Evolutionary conservation across 108 stramenopile species (phyloP).

Genomic region (Bacterosira constricta): DNA sequence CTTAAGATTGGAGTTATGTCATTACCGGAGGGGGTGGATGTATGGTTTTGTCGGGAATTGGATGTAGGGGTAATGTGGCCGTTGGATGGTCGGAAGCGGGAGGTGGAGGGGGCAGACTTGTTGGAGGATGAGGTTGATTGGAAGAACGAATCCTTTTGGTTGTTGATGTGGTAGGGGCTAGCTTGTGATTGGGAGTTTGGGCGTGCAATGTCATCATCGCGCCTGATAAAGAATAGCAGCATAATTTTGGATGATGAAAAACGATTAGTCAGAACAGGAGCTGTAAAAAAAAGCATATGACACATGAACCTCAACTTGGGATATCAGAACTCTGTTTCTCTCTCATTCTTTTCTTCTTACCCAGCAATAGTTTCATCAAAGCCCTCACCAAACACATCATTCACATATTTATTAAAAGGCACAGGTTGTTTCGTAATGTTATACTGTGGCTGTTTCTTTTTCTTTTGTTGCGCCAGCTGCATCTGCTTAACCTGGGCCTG

Average conservation of each 20-base stretch:
- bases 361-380: constrained; percentile 32
- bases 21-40: constrained; percentile 24
- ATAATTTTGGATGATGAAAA: neutral
- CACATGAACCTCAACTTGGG: no score
- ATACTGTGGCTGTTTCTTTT: constrained; percentile 12
- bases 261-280: neutral
- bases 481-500: neutral
- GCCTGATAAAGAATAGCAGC: neutral
- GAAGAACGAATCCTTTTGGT: no score
- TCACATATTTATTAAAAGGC: neutral
- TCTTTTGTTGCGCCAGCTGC: neutral
- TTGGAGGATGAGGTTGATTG: neutral
- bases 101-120: neutral
- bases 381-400: constrained; percentile 1
- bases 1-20: constrained; percentile 5
- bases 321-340: no score
- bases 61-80: constrained; percentile 34
- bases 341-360: no score
- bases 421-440: neutral
- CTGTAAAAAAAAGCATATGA: neutral
- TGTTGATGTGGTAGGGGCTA: no score
- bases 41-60: constrained; percentile 19
- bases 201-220: constrained; percentile 20
- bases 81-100: constrained; percentile 8
- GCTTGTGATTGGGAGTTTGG: constrained; percentile 8